These are phyloP conservation scores for Lepidium sativum DNA, from an alignment of 345 rosid genomes.

Conservation along the genomic window DNA sequence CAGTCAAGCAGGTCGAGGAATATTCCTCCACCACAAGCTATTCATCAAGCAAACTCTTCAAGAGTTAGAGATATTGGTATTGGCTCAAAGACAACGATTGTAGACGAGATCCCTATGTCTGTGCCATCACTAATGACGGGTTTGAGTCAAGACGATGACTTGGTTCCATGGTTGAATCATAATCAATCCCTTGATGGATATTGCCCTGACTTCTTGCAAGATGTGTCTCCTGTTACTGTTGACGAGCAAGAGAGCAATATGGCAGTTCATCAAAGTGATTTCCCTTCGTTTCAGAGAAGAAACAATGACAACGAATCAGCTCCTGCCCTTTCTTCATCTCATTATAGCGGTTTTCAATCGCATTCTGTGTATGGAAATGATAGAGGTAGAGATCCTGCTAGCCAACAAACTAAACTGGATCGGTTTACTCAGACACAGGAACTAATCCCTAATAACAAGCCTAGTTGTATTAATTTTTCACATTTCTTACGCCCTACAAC, in stretches of 20 bases:
- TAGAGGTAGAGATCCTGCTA: conserved; percentile 27
- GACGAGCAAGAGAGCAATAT: conserved; percentile 28
- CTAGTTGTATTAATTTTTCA: conserved; percentile 46
- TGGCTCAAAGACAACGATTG: conserved; percentile 24
- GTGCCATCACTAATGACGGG: conserved; percentile 41
- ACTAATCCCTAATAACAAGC: conserved; percentile 27
- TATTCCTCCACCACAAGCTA: conserved; percentile 7
- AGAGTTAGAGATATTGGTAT: conserved; percentile 33
- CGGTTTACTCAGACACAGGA: conserved; percentile 38
- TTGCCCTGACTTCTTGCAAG: conserved; percentile 49
- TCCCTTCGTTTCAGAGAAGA: conserved; percentile 30
- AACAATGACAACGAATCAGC: conserved; percentile 26
- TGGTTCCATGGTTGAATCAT: conserved; percentile 61
- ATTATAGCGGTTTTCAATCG: conserved; percentile 26
- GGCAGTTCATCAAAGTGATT: conserved; percentile 22
- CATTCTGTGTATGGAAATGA: conserved; percentile 35
- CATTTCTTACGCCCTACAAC: conserved; percentile 57
- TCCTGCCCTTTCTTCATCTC: conserved; percentile 27
- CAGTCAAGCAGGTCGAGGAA: conserved; percentile 49
- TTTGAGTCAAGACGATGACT: conserved; percentile 55
- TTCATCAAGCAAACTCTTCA: conserved; percentile 21
- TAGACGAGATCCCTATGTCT: conserved; percentile 42
- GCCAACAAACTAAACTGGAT: conserved; percentile 22
- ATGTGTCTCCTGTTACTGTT: conserved; percentile 47
- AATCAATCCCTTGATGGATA: conserved; percentile 40